phyloP scores from a whole-genome alignment of 805 yeast species.

The Candida khao-thaluensis region DNA sequence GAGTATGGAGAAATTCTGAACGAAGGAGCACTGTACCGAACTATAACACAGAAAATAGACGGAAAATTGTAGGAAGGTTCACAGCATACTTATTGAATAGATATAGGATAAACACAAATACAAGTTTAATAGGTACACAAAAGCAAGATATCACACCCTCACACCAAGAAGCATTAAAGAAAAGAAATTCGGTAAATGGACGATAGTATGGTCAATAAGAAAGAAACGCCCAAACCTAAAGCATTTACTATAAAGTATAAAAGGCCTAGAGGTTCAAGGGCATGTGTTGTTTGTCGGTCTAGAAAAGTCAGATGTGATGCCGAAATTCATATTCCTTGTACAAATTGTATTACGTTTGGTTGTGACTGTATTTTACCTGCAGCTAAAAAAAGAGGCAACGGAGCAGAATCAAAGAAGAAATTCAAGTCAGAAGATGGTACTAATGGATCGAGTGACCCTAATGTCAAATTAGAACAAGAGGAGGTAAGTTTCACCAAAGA shows the following conservation, averaged over 20 bases:
- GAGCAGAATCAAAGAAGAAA: conserved; percentile 14
- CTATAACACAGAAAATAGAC: neutral
- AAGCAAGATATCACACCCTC: too few relatives aligned
- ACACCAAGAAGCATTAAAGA: too few relatives aligned
- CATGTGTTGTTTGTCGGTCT: conserved; percentile 75
- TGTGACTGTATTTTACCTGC: conserved; percentile 71
- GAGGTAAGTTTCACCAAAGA: conserved; percentile 2
- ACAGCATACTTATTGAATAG: too few relatives aligned
- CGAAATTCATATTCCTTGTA: conserved; percentile 47
- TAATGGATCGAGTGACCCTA: neutral
- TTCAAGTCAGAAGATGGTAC: conserved; percentile 6
- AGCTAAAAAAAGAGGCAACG: conserved; percentile 44
- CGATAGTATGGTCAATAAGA: conserved; percentile 16
- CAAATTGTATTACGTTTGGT: conserved; percentile 67
- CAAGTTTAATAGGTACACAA: too few relatives aligned
- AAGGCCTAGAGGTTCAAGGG: conserved; percentile 64
- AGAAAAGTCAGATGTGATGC: conserved; percentile 83
- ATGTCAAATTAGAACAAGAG: conserved; percentile 5
- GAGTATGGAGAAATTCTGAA: conserved; percentile 8
- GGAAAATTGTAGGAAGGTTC: too few relatives aligned
- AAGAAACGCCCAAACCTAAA: conserved; percentile 32
- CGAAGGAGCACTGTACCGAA: conserved; percentile 3
- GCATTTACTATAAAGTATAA: conserved; percentile 48
- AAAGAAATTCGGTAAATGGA: neutral
- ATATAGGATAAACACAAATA: too few relatives aligned